Percentiles rank a stretch among this genome's conserved stretches.
Conservation (phyloP, 169 alveolate genomes). For the Toxoplasma gondii region DNA sequence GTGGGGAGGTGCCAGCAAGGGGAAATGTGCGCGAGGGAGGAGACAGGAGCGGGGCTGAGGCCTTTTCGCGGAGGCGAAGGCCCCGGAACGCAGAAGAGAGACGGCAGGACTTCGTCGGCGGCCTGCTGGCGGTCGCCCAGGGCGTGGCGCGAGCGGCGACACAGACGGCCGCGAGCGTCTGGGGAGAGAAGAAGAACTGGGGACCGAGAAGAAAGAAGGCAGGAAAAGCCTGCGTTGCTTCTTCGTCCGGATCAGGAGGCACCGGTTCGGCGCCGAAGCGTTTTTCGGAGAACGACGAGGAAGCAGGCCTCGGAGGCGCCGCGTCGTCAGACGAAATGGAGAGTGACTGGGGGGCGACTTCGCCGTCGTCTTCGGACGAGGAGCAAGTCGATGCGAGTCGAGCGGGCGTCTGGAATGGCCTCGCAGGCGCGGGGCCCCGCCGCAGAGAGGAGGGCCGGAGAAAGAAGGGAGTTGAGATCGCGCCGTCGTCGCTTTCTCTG, state of each 20-base stretch:
- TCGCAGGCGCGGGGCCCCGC: background rate
- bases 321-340: background rate
- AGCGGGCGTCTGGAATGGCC: background rate
- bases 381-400: background rate
- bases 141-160: constrained; percentile 31
- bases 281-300: background rate
- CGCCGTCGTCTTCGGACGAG: background rate
- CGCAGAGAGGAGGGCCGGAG: background rate
- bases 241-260: background rate
- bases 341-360: background rate
- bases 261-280: background rate
- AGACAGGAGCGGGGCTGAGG: background rate
- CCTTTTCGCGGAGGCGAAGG: background rate
- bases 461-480: background rate
- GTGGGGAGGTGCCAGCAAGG: too few species aligned
- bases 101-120: background rate
- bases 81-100: too few species aligned
- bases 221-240: background rate
- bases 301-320: background rate
- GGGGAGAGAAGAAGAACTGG: background rate
- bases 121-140: constrained; percentile 11
- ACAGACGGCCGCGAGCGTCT: constrained; percentile 21
- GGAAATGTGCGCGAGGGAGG: too few species aligned
- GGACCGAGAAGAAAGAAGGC: background rate
- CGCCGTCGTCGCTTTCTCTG: background rate